phyloP scores from a whole-genome alignment of 371 early-diverging fungal genomes.

The Umbelopsis sp. region DNA sequence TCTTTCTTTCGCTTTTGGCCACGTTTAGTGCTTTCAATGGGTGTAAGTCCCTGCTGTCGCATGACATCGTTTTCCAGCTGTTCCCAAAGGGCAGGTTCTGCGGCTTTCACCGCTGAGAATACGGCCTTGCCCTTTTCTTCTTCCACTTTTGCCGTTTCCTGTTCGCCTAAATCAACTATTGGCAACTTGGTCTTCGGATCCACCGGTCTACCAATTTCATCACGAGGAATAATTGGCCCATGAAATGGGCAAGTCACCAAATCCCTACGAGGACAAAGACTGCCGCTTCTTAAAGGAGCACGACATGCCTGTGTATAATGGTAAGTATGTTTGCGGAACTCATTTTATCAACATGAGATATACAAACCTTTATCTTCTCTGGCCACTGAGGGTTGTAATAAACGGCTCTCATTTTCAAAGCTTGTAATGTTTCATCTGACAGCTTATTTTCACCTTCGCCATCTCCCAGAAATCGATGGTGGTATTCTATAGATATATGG shows the following conservation, averaged over 20 bases:
- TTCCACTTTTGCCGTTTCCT: neutral
- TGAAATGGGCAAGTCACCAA: conserved; percentile 75
- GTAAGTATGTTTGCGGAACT: neutral
- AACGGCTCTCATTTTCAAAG: conserved; percentile 54
- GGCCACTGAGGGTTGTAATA: conserved; percentile 49
- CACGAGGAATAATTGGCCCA: conserved; percentile 69
- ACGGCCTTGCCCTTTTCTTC: neutral
- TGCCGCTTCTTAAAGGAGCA: conserved; percentile 67
- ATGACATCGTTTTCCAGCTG: conserved; percentile 61
- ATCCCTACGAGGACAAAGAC: conserved; percentile 71
- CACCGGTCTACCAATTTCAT: conserved; percentile 52
- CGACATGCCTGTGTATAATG: conserved; percentile 57
- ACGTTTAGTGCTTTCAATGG: conserved; percentile 31
- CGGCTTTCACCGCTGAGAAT: neutral
- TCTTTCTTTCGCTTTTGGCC: conserved; percentile 21
- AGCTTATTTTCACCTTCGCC: conserved; percentile 66
- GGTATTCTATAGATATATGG: conserved; percentile 37
- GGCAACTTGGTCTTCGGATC: conserved; percentile 23
- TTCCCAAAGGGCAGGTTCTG: conserved; percentile 51
- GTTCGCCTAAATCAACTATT: neutral
- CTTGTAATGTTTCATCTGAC: conserved; percentile 53
- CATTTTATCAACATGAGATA: neutral
- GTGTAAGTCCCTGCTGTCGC: conserved; percentile 44
- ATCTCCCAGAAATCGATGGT: conserved; percentile 68
- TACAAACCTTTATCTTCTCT: conserved; percentile 45